Evolutionary conservation across 306 rosid species (phyloP).

Genomic region (Cicer cuneatum): DNA sequence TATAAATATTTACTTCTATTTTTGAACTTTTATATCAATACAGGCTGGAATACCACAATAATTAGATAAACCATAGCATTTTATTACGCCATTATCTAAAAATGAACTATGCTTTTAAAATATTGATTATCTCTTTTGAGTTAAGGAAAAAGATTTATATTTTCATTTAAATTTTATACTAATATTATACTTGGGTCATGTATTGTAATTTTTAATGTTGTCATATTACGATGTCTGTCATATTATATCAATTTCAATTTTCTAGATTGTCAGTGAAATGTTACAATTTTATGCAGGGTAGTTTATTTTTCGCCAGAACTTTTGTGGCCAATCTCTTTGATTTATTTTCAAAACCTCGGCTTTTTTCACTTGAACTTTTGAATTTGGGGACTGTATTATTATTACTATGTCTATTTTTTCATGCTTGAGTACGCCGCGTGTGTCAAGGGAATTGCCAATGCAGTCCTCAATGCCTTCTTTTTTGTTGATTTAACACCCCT

Average conservation of each 20-base stretch:
- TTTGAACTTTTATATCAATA: not conserved
- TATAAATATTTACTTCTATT: not conserved
- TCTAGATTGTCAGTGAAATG: not conserved
- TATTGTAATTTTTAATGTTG: not conserved
- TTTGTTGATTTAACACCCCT: not conserved
- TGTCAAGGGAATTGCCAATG: not conserved
- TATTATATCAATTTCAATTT: not conserved
- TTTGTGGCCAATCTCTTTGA: not conserved
- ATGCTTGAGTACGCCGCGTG: not conserved
- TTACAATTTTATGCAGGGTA: not conserved
- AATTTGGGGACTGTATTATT: not conserved
- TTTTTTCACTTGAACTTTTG: not conserved
- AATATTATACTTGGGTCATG: not conserved
- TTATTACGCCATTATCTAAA: not conserved
- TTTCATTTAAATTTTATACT: not conserved
- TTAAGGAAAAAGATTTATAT: not conserved
- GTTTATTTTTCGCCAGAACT: not conserved
- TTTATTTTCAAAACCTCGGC: not conserved
- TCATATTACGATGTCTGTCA: not conserved
- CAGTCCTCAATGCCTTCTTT: constrained; percentile 1
- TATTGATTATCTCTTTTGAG: not conserved
- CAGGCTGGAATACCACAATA: not conserved
- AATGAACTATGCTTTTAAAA: not conserved
- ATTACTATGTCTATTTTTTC: not conserved
- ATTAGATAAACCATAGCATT: not conserved